Evolutionary conservation across 202 grass and related monocot genomes (phyloP).

Genomic region (Brachypodium distachyon): DNA sequence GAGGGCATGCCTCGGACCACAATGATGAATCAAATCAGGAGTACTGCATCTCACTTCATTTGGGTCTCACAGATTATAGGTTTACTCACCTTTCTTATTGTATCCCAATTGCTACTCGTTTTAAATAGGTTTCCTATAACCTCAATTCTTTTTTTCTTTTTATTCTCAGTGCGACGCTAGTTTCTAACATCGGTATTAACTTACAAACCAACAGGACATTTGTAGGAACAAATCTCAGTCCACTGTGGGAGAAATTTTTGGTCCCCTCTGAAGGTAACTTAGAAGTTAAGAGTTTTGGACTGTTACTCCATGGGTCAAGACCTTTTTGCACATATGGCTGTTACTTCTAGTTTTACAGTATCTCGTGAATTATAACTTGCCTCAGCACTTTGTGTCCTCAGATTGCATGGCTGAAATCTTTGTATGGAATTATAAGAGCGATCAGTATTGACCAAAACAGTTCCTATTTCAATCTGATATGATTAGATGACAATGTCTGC

Average conservation of each 20-base stretch:
- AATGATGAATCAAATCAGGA: slow-evolving; percentile 35
- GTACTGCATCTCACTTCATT: slow-evolving; percentile 50
- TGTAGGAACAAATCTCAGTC: slow-evolving; percentile 94
- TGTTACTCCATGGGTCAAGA: not conserved
- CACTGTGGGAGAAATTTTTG: slow-evolving; percentile 73
- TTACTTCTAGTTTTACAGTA: not conserved
- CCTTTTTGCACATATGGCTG: not conserved
- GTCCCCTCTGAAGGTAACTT: slow-evolving; percentile 60
- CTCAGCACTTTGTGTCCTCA: not conserved
- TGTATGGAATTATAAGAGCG: not conserved
- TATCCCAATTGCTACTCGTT: not conserved
- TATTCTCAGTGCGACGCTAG: not conserved
- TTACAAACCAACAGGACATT: slow-evolving; percentile 61
- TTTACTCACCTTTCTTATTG: not conserved
- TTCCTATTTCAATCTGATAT: slow-evolving; percentile 21
- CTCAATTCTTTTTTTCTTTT: not conserved
- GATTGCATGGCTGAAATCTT: not conserved
- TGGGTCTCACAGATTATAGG: slow-evolving; percentile 96
- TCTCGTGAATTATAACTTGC: slow-evolving; percentile 8
- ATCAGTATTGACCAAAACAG: slow-evolving; percentile 16
- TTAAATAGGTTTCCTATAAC: not conserved
- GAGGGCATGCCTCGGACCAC: slow-evolving; percentile 36
- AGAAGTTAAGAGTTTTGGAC: not conserved
- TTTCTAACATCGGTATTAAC: not conserved
- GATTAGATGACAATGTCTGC: slow-evolving; percentile 49